Base-by-base conservation (phyloP, 345 rosid species). In the Mangifera indica region DNA sequence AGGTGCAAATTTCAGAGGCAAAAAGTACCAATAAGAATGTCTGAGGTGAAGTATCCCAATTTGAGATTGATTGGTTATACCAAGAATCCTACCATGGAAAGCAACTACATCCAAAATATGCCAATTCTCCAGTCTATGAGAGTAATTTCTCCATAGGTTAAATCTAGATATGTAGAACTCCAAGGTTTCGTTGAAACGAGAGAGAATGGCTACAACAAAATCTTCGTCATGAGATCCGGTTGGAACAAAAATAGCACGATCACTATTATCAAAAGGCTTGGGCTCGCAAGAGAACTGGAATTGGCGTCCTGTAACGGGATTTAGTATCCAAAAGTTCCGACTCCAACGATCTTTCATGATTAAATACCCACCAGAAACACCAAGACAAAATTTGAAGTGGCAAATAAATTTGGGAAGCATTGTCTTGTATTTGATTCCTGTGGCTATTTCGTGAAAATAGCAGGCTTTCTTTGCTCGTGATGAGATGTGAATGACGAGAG, bases 281-380 rank as follows among this genome's bases (percentile, higher is more conserved):
- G 3, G 10, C 44, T 15, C 42, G 10, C 24, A 5, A 63, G 37
- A 34, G 37, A 63, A 17, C 12, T 37, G 51, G 29, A 63, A 22
- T 12, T 40, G 5, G 26, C 42, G 67, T 44, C 67, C 20, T 14
- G 52, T 63, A 21, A 63, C 24, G n/a, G 67, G 67, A n/a, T 63
- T 63, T n/a, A 20, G 2, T 18, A 40, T n/a, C 67, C 13, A 37
- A 3, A 40, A 2, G 2, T 34, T 34, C 5, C 5, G 37, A 34
- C 37, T 34, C 2, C 1, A 7, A 63, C 0, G 0, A 13, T 17
- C 51, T 17, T 18, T 9, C 26, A 63, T 37, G 15, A 63, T 42
- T 10, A 63, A 10, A 25, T 40, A 63, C 11, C 67, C 67, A 63
- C 25, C 10, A 42, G 67, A 63, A 3, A 44, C 14, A 22, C 67